A percentile compares a stretch with the other conserved stretches of the same genome.
These are phyloP conservation scores for Yamadazyma philogaea DNA, from an alignment of 805 yeast genomes.

Conservation along the genomic window DNA sequence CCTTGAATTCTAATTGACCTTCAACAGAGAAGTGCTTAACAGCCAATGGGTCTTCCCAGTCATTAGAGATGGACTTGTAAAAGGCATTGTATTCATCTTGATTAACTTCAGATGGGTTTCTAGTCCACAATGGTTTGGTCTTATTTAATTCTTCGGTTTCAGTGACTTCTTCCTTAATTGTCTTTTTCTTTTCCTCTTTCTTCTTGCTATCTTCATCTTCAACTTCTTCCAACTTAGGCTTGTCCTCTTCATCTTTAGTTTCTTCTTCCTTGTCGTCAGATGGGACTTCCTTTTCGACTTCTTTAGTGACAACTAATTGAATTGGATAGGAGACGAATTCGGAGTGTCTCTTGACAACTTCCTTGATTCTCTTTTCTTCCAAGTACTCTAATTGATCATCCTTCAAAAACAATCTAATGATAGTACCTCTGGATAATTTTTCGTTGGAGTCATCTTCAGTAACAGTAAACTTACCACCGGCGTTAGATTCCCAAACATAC, in stretches of 20 bases:
- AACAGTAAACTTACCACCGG: constrained; percentile 99
- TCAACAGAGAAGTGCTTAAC: constrained; percentile 99
- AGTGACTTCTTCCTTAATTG: constrained; percentile 85
- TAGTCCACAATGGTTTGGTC: constrained; percentile 99
- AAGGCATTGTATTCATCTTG: constrained; percentile 98
- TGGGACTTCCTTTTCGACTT: constrained; percentile 97
- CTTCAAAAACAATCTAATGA: constrained; percentile 93
- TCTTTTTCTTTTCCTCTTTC: constrained; percentile 75
- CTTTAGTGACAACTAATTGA: constrained; percentile 96
- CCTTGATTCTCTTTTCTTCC: constrained; percentile 99
- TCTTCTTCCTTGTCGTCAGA: constrained; percentile 31
- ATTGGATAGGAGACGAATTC: constrained; percentile 99
- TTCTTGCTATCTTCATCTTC: constrained; percentile 66
- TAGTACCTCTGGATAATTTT: constrained; percentile 90
- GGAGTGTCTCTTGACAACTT: constrained; percentile 98
- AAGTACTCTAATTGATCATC: constrained; percentile 98
- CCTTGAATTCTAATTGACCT: constrained; percentile 99
- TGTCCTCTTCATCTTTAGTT: constrained; percentile 43
- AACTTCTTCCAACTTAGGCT: constrained; percentile 74
- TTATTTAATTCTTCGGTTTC: constrained; percentile 98
- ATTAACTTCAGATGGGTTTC: constrained; percentile 95
- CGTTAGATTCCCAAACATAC: constrained; percentile 99
- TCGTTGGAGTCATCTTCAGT: constrained; percentile 85
- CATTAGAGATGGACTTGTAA: constrained; percentile 98
- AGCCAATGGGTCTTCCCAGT: constrained; percentile 99